These are phyloP conservation scores for Candida ipomoeae DNA, from an alignment of 805 yeast genomes.

Conservation along the genomic window DNA sequence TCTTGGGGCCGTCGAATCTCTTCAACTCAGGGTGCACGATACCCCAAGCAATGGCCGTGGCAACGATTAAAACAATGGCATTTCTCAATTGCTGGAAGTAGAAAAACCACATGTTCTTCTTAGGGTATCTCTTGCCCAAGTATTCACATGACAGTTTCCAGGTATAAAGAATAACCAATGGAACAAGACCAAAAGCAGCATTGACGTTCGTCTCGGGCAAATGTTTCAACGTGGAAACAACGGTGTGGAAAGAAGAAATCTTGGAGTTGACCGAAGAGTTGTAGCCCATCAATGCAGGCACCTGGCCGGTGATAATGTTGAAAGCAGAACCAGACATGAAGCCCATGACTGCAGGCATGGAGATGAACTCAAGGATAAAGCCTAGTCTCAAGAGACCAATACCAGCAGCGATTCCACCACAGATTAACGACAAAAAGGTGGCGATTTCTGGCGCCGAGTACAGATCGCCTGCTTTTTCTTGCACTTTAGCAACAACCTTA, in stretches of 20 bases:
- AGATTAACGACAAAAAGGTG: constrained; percentile 68
- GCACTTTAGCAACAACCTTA: constrained; percentile 66
- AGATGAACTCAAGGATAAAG: constrained; percentile 81
- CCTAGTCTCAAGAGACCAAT: constrained; percentile 82
- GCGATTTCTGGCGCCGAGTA: constrained; percentile 70
- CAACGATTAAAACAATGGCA: constrained; percentile 75
- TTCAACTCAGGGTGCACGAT: constrained; percentile 49
- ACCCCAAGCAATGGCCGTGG: constrained; percentile 81
- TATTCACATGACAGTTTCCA: constrained; percentile 65
- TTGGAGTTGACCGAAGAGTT: constrained; percentile 65
- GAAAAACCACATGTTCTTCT: constrained; percentile 53
- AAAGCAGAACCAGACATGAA: constrained; percentile 95
- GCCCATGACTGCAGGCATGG: constrained; percentile 89
- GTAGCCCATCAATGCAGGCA: constrained; percentile 82
- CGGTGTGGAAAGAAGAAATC: constrained; percentile 62
- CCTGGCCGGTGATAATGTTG: constrained; percentile 76
- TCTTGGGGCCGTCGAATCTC: constrained; percentile 26
- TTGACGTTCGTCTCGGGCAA: constrained; percentile 65
- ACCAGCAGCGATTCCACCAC: constrained; percentile 83
- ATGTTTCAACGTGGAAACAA: constrained; percentile 67
- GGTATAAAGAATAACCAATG: constrained; percentile 62
- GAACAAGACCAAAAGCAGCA: constrained; percentile 86
- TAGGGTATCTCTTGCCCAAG: constrained; percentile 63
- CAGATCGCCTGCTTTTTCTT: constrained; percentile 37
- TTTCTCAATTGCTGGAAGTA: constrained; percentile 73